A percentile compares a stretch with the other conserved stretches of the same genome.
These are phyloP conservation scores for Alternaria infectoria DNA, from an alignment of 2,329 filamentous ascomycete species.

Conservation along the genomic window DNA sequence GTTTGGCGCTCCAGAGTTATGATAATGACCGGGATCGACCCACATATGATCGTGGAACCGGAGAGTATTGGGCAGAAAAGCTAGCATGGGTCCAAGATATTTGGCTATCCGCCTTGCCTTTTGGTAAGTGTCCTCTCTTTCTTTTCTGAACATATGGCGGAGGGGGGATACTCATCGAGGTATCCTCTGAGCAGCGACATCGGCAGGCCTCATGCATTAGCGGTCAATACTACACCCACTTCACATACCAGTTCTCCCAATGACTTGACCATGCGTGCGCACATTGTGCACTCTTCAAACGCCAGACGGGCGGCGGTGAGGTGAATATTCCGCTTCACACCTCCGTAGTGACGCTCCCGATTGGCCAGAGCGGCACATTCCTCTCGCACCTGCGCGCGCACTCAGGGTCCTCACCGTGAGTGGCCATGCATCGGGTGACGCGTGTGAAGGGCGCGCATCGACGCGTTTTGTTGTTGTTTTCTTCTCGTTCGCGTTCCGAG, in stretches of 20 bases:
- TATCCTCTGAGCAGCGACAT: neutral
- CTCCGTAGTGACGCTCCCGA: neutral
- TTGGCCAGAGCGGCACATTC: neutral
- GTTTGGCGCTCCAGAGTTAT: neutral
- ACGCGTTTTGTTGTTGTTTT: neutral
- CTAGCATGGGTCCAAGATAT: neutral
- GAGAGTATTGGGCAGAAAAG: neutral
- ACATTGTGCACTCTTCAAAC: neutral
- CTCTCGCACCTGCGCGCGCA: neutral
- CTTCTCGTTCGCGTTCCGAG: neutral
- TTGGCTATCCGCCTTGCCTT: neutral
- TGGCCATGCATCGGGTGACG: neutral
- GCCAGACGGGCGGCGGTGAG: constrained; percentile 1
- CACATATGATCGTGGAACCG: neutral
- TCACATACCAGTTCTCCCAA: too few species aligned
- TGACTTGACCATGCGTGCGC: neutral
- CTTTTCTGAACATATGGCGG: neutral
- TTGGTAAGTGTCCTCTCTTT: neutral
- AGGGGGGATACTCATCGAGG: neutral
- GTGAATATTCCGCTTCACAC: neutral
- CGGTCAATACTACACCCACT: neutral
- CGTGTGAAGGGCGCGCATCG: neutral
- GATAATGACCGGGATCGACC: neutral
- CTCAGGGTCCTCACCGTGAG: neutral
- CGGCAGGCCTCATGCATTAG: neutral